Conservation (phyloP, 139 green algal genomes). For the Chlamydomonas urium region DNA sequence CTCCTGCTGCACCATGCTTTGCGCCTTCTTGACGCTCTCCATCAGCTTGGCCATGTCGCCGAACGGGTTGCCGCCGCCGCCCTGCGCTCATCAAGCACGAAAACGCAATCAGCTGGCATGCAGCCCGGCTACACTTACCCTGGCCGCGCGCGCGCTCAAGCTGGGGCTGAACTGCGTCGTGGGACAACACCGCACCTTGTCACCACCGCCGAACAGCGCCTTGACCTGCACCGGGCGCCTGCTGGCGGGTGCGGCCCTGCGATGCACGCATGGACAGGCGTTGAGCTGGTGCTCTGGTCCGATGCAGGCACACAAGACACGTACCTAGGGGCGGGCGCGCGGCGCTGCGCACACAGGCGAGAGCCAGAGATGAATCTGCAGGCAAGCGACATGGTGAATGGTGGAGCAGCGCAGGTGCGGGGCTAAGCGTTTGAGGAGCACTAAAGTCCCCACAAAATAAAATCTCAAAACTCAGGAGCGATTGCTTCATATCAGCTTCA, state of each 20-base stretch:
- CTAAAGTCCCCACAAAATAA: too few relatives aligned
- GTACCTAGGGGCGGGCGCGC: background rate
- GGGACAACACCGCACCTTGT: background rate
- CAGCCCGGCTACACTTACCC: too few relatives aligned
- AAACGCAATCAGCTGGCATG: too few relatives aligned
- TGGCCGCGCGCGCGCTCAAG: too few relatives aligned
- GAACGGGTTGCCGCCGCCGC: slow-evolving; percentile 57
- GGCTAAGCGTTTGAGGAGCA: too few relatives aligned
- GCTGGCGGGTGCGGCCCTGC: background rate
- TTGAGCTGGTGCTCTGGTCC: background rate
- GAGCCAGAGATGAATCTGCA: background rate
- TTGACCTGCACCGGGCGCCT: background rate
- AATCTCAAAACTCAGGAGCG: too few relatives aligned
- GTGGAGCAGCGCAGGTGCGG: too few relatives aligned
- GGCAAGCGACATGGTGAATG: background rate
- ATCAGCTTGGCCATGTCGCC: slow-evolving; percentile 86
- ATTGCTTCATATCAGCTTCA: too few relatives aligned
- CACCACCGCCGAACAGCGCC: slow-evolving; percentile 12
- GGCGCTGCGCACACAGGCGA: background rate
- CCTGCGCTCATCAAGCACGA: too few relatives aligned
- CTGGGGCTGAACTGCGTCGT: too few relatives aligned
- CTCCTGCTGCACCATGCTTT: slow-evolving; percentile 88
- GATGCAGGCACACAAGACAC: background rate
- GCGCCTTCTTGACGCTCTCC: slow-evolving; percentile 90
- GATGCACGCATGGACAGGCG: background rate